Conservation (phyloP, 2,329 filamentous ascomycete genomes). For the Westerdykella aurantiaca region DNA sequence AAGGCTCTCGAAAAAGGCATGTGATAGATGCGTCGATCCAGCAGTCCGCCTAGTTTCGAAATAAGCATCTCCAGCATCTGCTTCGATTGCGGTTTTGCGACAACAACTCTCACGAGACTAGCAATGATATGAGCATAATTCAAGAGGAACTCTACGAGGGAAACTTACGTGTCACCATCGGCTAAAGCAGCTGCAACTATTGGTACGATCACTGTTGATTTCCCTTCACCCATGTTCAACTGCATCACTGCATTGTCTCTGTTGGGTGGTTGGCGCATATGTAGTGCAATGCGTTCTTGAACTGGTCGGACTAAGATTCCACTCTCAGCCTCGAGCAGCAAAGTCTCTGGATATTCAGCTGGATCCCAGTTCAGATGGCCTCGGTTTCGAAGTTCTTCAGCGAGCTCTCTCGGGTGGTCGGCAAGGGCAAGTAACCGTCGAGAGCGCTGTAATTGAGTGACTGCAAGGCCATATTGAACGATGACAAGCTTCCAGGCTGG, state of each 20-base stretch:
- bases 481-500: conserved; percentile 17
- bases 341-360: conserved; percentile 48
- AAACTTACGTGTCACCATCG: conserved; percentile 36
- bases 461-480: conserved; percentile 21
- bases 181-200: conserved; percentile 42
- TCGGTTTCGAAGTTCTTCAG: conserved; percentile 42
- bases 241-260: conserved; percentile 56
- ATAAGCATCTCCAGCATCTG: conserved; percentile 57
- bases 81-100: conserved; percentile 55
- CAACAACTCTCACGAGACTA: conserved; percentile 53
- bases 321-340: conserved; percentile 61
- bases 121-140: not conserved
- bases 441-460: conserved; percentile 28
- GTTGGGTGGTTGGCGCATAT: conserved; percentile 53
- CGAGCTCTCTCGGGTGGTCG: conserved; percentile 4
- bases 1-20: conserved; percentile 52
- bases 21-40: conserved; percentile 51
- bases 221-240: conserved; percentile 63
- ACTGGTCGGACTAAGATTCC: conserved; percentile 57
- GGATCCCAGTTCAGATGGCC: conserved; percentile 56
- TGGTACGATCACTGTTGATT: conserved; percentile 46
- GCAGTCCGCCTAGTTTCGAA: conserved; percentile 49
- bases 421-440: conserved; percentile 14
- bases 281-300: conserved; percentile 57
- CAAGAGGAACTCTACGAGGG: no score